A percentile compares a stretch with the other conserved stretches of the same genome.
Evolutionary conservation across 1,284 basidiomycete genomes (phyloP).

Genomic region (Exsudoporus floridanus): DNA sequence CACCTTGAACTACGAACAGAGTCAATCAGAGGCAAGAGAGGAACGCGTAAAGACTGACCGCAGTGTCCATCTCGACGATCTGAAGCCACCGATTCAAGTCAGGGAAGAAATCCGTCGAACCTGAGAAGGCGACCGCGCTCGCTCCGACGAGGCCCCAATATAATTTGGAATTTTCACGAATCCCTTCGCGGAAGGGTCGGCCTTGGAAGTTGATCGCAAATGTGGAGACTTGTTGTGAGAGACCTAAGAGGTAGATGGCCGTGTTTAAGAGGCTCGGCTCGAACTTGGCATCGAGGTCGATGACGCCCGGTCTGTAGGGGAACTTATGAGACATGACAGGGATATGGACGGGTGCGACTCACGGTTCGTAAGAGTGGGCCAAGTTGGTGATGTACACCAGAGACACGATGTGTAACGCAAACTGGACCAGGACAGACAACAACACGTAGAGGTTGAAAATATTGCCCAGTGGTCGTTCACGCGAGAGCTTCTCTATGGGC

Average conservation of each 20-base stretch:
- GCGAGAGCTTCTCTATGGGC: constrained; percentile 90
- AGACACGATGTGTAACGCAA: constrained; percentile 85
- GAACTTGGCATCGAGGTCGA: constrained; percentile 94
- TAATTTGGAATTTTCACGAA: constrained; percentile 88
- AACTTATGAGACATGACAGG: not conserved
- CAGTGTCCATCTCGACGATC: constrained; percentile 84
- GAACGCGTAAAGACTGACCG: constrained; percentile 47
- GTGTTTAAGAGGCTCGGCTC: constrained; percentile 92
- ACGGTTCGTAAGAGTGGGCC: constrained; percentile 78
- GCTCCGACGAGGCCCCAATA: constrained; percentile 89
- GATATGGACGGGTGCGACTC: constrained; percentile 34
- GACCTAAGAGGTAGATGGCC: constrained; percentile 88
- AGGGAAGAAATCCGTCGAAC: constrained; percentile 90
- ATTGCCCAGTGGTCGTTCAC: constrained; percentile 87
- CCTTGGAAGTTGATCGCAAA: constrained; percentile 98
- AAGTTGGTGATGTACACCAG: constrained; percentile 90
- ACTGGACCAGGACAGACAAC: constrained; percentile 86
- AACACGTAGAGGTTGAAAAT: constrained; percentile 96
- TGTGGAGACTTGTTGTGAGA: constrained; percentile 95
- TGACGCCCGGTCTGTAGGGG: constrained; percentile 60
- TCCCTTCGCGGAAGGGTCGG: constrained; percentile 94
- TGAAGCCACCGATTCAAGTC: constrained; percentile 97
- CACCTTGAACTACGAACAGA: constrained; percentile 67
- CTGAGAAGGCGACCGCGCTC: constrained; percentile 87
- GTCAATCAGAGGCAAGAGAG: not conserved